These are phyloP conservation scores for Saccharomycopsis fermentans DNA, from an alignment of 805 yeast species.

Conservation along the genomic window DNA sequence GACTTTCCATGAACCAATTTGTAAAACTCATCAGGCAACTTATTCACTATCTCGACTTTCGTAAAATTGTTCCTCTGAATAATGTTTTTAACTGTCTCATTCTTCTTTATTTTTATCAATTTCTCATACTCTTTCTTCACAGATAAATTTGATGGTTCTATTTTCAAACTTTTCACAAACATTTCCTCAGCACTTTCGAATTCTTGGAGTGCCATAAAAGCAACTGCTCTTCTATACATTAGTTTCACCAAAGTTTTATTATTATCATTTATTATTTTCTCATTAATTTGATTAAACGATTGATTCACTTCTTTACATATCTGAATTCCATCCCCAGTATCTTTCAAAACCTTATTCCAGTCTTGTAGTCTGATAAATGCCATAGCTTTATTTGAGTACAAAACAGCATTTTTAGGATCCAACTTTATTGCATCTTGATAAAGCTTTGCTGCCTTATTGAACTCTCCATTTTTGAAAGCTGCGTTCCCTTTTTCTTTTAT, in stretches of 20 bases:
- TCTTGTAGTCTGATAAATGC: slow-evolving; percentile 44
- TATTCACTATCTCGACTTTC: slow-evolving; percentile 28
- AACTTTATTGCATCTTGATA: slow-evolving; percentile 47
- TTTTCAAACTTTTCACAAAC: slow-evolving; percentile 25
- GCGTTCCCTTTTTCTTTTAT: slow-evolving; percentile 39
- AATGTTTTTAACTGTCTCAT: not conserved
- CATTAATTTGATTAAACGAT: not conserved
- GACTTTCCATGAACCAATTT: slow-evolving; percentile 7
- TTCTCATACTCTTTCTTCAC: slow-evolving; percentile 30
- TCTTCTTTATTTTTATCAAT: slow-evolving; percentile 14
- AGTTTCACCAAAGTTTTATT: slow-evolving; percentile 35
- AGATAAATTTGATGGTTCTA: slow-evolving; percentile 33
- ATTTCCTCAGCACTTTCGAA: slow-evolving; percentile 19
- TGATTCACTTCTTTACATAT: slow-evolving; percentile 8
- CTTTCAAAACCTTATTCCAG: slow-evolving; percentile 39
- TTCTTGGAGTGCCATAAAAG: slow-evolving; percentile 23
- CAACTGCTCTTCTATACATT: slow-evolving; percentile 40
- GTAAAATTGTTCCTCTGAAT: not conserved
- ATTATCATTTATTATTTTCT: slow-evolving; percentile 20
- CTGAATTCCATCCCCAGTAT: slow-evolving; percentile 40
- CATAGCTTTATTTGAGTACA: slow-evolving; percentile 62
- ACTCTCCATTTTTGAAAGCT: slow-evolving; percentile 38
- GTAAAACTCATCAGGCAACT: slow-evolving; percentile 31
- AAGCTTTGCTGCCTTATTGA: slow-evolving; percentile 37
- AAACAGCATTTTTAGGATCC: slow-evolving; percentile 41